Percentiles rank a stretch among this genome's conserved stretches.
phyloP scores from a whole-genome alignment of 2,329 filamentous ascomycete genomes.

The Aspergillus novofumigatus region DNA sequence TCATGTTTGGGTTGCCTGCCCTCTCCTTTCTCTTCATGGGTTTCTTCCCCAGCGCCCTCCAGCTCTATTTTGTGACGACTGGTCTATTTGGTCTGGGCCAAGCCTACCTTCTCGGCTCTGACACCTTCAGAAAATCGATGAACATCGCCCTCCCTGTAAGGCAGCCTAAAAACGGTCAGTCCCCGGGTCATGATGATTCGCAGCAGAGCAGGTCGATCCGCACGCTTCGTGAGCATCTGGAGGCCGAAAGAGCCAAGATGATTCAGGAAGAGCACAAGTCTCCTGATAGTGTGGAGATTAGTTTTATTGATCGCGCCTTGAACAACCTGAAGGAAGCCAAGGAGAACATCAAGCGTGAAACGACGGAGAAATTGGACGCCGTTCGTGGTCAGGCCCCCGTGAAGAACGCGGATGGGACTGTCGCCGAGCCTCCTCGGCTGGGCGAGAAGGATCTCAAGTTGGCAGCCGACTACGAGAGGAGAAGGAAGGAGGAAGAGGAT shows the following conservation, averaged over 20 bases:
- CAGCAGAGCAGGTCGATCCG: conserved; percentile 14
- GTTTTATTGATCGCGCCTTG: conserved; percentile 35
- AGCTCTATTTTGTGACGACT: conserved; percentile 57
- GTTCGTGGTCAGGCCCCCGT: conserved; percentile 13
- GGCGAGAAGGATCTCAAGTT: conserved; percentile 31
- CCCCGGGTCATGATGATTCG: not conserved
- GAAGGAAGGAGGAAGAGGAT: conserved; percentile 26
- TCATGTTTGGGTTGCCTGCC: conserved; percentile 48
- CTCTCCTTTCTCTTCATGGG: conserved; percentile 52
- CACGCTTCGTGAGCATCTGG: conserved; percentile 12
- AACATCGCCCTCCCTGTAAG: conserved; percentile 21
- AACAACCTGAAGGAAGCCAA: conserved; percentile 26
- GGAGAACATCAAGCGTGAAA: conserved; percentile 21
- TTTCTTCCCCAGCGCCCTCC: conserved; percentile 54
- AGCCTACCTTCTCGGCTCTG: conserved; percentile 41
- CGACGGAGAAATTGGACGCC: conserved; percentile 12
- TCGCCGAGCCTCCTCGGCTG: conserved; percentile 17
- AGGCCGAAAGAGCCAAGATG: conserved; percentile 11
- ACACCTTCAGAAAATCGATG: conserved; percentile 25
- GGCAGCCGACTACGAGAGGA: conserved; percentile 27
- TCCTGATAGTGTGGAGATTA: conserved; percentile 11
- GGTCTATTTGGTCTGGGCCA: conserved; percentile 41
- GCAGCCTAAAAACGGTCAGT: not conserved
- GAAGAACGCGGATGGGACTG: conserved; percentile 18
- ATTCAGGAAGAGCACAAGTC: conserved; percentile 5